A percentile compares a stretch with the other conserved stretches of the same genome.
Evolutionary conservation across 2,329 filamentous ascomycete species (phyloP).

Genomic region (Chrysosporium queenslandicum): DNA sequence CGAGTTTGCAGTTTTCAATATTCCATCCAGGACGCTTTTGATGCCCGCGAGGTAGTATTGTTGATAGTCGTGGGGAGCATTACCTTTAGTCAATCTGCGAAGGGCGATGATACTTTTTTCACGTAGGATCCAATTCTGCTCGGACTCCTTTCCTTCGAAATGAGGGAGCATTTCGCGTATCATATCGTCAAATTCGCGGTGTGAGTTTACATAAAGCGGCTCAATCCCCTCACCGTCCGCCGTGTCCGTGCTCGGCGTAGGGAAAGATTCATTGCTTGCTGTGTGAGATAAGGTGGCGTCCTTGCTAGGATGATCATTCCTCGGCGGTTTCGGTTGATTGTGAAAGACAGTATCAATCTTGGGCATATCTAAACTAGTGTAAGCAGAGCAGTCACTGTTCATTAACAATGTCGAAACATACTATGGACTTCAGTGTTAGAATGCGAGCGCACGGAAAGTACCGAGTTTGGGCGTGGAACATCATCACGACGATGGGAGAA

Average conservation of each 20-base stretch:
- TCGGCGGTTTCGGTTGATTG: slow-evolving; percentile 1
- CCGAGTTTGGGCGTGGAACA: slow-evolving; percentile 22
- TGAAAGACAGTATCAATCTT: slow-evolving; percentile 11
- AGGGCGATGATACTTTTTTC: slow-evolving; percentile 72
- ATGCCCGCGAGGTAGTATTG: slow-evolving; percentile 60
- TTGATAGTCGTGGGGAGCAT: slow-evolving; percentile 66
- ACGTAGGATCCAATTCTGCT: slow-evolving; percentile 81
- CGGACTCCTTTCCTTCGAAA: slow-evolving; percentile 82
- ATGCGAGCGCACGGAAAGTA: slow-evolving; percentile 17
- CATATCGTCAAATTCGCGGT: slow-evolving; percentile 77
- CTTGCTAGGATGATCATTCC: slow-evolving; percentile 12
- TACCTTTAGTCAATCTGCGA: slow-evolving; percentile 69
- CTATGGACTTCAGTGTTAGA: slow-evolving; percentile 14
- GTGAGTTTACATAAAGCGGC: slow-evolving; percentile 71
- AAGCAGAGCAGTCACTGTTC: background rate
- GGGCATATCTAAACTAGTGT: background rate
- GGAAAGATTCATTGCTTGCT: slow-evolving; percentile 15
- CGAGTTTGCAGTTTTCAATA: slow-evolving; percentile 74
- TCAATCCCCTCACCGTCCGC: slow-evolving; percentile 61
- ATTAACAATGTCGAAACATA: slow-evolving; percentile 7
- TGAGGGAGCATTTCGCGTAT: slow-evolving; percentile 68
- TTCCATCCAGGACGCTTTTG: slow-evolving; percentile 70
- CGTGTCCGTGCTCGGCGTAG: slow-evolving; percentile 10
- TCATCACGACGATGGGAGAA: slow-evolving; percentile 21
- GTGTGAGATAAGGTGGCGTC: slow-evolving; percentile 14